Evolutionary conservation across 2,329 filamentous ascomycete species (phyloP).

Genomic region (Pseudopithomyces maydicus): DNA sequence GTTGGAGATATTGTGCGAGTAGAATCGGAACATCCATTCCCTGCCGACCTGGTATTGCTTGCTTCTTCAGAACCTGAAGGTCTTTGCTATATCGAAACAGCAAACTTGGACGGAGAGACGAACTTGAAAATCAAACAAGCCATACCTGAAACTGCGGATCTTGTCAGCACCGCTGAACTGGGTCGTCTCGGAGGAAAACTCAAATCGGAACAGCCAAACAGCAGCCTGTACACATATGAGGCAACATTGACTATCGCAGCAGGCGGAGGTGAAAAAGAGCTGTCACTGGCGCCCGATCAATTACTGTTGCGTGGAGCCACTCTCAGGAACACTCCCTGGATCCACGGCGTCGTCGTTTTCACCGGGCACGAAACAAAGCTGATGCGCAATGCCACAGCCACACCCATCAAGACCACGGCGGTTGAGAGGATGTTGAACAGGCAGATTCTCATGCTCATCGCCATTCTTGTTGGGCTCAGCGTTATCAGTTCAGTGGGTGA

Average conservation of each 20-base stretch:
- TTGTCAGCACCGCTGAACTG: conserved; percentile 86
- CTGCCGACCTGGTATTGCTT: conserved; percentile 87
- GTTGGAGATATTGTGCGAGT: conserved; percentile 94
- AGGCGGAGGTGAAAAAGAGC: conserved; percentile 90
- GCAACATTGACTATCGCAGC: conserved; percentile 90
- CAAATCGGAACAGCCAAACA: conserved; percentile 96
- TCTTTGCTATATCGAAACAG: conserved; percentile 97
- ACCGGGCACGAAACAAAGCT: conserved; percentile 98
- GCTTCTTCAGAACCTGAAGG: conserved; percentile 97
- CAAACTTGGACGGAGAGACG: conserved; percentile 95
- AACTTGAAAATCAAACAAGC: conserved; percentile 99
- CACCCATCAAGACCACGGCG: conserved; percentile 96
- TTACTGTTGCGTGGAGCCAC: conserved; percentile 91
- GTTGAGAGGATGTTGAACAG: conserved; percentile 93
- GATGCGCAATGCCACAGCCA: conserved; percentile 96
- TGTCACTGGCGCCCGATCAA: conserved; percentile 89
- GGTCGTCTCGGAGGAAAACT: conserved; percentile 84
- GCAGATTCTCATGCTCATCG: conserved; percentile 88
- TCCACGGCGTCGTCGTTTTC: conserved; percentile 95
- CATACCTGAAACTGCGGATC: conserved; percentile 84
- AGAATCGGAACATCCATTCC: conserved; percentile 93
- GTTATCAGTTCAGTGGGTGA: conserved; percentile 92
- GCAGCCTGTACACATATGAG: conserved; percentile 97
- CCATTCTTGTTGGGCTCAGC: conserved; percentile 81
- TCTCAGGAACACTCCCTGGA: conserved; percentile 93